Evolutionary conservation across 306 rosid species (phyloP), one percentile per base, ranked within the genome.

Genomic region (Hippophae tibetana): DNA sequence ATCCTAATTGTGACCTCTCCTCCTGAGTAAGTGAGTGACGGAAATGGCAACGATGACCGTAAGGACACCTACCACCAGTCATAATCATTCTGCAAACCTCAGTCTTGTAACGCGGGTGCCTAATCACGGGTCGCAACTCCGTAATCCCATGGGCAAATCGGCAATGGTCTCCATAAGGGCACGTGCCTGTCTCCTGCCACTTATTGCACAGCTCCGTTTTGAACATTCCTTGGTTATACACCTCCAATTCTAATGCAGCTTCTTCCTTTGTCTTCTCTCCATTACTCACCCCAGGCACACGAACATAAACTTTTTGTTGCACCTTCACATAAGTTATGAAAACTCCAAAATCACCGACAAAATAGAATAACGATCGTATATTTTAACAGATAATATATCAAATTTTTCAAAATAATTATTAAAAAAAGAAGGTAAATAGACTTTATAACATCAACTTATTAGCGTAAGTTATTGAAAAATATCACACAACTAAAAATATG

Each of bases 101-200:
- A 0, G 83, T 74, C 74, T 78, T 78, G 79, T 78, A 78, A 50
- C 83, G 79, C 5, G 83, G 83, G 69, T 78, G 83, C 51, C 80
- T 79, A 47, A 78, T 74, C 11, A 78, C 83, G 0, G 83, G 83
- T 46, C 83, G 83, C 26, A 78, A 80, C 71, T 78, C 83, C 52
- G 63, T 54, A 1, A 78, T 58, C 10, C 83, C 80, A 43, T 78
- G 83, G 26, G 83, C 80, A 48, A 67, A 78, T n/a, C 60, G 79
- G 72, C 83, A 78, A 9, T 71, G 77, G 48, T 67, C 73, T 10
- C 76, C 79, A 43, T 78, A 78, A 1, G 83, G 77, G 63, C 83
- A 78, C 38, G 64, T 67, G n/a, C 83, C 83, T 1, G 60, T n/a
- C 55, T 67, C 77, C 69, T 74, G 83, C 83, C 83, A 78, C 65